Evolutionary conservation across 148 eudicot species (phyloP), one percentile per base, ranked within the genome.

Genomic region (Rheum nobile): DNA sequence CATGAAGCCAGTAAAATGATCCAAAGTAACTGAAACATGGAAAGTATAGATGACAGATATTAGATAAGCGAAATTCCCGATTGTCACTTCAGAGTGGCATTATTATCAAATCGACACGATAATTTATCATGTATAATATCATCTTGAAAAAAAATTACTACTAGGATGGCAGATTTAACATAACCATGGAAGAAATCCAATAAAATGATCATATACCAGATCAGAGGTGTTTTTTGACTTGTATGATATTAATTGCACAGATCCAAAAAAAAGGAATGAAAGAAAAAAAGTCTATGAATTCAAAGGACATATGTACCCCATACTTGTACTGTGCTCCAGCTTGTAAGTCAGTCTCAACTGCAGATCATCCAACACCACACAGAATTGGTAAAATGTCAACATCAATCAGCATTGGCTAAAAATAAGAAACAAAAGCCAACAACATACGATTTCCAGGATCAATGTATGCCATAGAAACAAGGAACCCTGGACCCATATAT

Each of bases 381-480:
- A 71, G 17, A 77, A 61, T 6, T 28, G 28, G 46, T 74, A 44
- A 79, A 82, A 59, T 59, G 32, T 31, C 46, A 74, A 0, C 17
- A 38, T 12, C 26, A 38, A 4, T 12, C 29, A 0, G 29, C 8
- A 17, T 65, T 35, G 48, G 21, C n/a, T 41, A 22, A 26, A 37
- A 75, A 11, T 59, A 4, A 46, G 9, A 73, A 67, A 29, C 78
- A 74, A 65, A 57, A 26, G 31, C 29, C 65, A 39, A 71, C 0
- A 31, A n/a, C 97, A 82, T 87, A 95, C 98, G 90, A 39, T 95
- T 95, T 79, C 98, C 98, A 37, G 98, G 98, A 86, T 95, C 98
- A 65, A 95, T 95, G 77, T 95, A 95, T 10, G 98, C 98, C 70
- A 95, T 95, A 35, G 91, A 91, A 71, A 95, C 97, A 71, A 95